Evolutionary conservation across 2,329 filamentous ascomycete genomes (phyloP).

Genomic region (Alternaria sp.): DNA sequence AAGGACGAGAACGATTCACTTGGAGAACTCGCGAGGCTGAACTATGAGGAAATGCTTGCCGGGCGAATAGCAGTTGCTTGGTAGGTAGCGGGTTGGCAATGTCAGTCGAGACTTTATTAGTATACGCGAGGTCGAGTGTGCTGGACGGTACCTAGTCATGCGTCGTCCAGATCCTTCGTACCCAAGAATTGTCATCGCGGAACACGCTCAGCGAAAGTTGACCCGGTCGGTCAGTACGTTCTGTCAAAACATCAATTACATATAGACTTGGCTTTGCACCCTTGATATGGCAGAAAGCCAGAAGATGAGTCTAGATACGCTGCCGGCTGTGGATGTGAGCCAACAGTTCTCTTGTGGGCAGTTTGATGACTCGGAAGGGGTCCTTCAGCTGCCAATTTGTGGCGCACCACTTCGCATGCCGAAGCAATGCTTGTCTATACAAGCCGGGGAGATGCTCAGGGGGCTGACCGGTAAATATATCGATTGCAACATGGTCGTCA

Average conservation of each 20-base stretch:
- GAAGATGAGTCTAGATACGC: background rate
- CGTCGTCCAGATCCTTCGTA: too few relatives aligned
- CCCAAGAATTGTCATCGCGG: too few relatives aligned
- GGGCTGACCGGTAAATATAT: background rate
- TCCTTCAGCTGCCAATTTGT: slow-evolving; percentile 7
- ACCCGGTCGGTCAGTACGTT: too few relatives aligned
- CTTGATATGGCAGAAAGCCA: too few relatives aligned
- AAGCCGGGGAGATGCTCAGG: slow-evolving; percentile 1
- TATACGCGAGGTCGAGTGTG: background rate
- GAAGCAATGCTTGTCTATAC: slow-evolving; percentile 4
- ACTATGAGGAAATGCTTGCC: too few relatives aligned
- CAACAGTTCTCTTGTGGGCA: accelerated
- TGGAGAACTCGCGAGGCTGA: too few relatives aligned
- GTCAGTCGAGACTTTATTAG: background rate
- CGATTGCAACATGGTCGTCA: background rate
- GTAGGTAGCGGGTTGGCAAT: background rate
- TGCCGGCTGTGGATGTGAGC: background rate
- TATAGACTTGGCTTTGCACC: background rate
- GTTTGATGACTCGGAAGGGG: background rate
- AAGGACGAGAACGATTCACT: too few relatives aligned
- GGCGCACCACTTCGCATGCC: background rate
- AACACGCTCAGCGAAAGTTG: too few relatives aligned
- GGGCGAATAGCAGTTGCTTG: background rate
- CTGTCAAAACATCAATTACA: background rate
- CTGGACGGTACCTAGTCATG: too few relatives aligned